Evolutionary conservation across 2,329 filamentous ascomycete species (phyloP).

Genomic region (Juglanconis oblonga): DNA sequence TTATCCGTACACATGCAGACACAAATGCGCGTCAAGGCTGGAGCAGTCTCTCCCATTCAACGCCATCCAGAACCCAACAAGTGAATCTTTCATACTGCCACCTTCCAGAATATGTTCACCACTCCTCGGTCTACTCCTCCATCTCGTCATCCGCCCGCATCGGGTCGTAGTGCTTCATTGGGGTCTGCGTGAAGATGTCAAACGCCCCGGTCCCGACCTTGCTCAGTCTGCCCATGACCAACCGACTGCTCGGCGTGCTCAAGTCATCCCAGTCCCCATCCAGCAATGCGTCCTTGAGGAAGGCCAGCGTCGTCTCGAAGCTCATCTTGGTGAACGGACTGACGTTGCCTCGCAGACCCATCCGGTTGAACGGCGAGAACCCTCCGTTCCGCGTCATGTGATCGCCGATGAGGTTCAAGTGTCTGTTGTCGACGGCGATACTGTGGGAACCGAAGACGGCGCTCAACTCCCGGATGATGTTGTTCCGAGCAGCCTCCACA

Average conservation of each 20-base stretch:
- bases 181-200: slow-evolving; percentile 71
- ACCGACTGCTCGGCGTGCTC: slow-evolving; percentile 77
- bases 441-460: slow-evolving; percentile 87
- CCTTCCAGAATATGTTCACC: background rate
- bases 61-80: background rate
- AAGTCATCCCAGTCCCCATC: slow-evolving; percentile 90
- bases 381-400: slow-evolving; percentile 94
- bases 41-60: slow-evolving; percentile 11
- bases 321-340: slow-evolving; percentile 98
- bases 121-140: slow-evolving; percentile 4
- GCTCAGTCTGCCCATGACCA: slow-evolving; percentile 82
- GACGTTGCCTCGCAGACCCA: slow-evolving; percentile 78
- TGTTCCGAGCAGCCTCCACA: slow-evolving; percentile 85
- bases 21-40: background rate
- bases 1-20: background rate
- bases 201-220: slow-evolving; percentile 88
- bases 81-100: background rate
- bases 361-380: slow-evolving; percentile 90
- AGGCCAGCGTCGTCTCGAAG: slow-evolving; percentile 94
- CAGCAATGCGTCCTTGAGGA: slow-evolving; percentile 87
- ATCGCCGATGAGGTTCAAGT: slow-evolving; percentile 93
- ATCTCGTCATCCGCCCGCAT: slow-evolving; percentile 21
- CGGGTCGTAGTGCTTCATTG: slow-evolving; percentile 46
- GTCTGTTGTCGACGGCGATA: slow-evolving; percentile 86
- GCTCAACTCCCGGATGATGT: slow-evolving; percentile 82